These are phyloP conservation scores for Colletotrichum sansevieriae DNA, from an alignment of 2,329 filamentous ascomycete genomes.

Conservation along the genomic window DNA sequence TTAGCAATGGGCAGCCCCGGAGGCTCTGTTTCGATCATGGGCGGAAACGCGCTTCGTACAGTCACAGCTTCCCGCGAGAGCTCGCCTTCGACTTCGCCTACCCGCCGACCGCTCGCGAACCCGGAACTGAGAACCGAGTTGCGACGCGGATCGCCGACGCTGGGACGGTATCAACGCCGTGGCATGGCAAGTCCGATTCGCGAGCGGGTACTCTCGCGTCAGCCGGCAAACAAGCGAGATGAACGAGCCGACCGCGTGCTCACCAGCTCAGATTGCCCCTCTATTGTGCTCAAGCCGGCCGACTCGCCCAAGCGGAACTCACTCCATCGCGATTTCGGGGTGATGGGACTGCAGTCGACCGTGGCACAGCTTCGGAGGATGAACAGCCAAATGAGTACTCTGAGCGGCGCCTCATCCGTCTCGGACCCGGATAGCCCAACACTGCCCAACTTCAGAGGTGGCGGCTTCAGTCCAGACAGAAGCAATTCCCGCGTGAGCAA, in stretches of 20 bases:
- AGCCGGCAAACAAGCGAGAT: not conserved
- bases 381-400: constrained; percentile 66
- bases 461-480: constrained; percentile 54
- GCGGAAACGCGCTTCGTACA: not conserved
- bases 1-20: constrained; percentile 8
- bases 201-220: constrained; percentile 11
- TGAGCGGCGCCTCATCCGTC: constrained; percentile 56
- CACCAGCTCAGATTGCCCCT: constrained; percentile 10
- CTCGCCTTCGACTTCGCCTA: constrained; percentile 8
- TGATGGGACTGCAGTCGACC: constrained; percentile 46
- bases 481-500: constrained; percentile 48
- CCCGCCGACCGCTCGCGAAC: constrained; percentile 8
- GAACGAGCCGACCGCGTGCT: constrained; percentile 10
- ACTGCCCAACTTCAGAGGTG: constrained; percentile 54
- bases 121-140: constrained; percentile 5
- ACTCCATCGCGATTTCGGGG: constrained; percentile 28
- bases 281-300: constrained; percentile 27
- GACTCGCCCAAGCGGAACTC: constrained; percentile 16
- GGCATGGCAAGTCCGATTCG: constrained; percentile 25
- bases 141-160: constrained; percentile 26
- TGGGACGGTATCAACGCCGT: constrained; percentile 20
- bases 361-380: constrained; percentile 68
- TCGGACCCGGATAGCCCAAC: constrained; percentile 55
- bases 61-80: not conserved
- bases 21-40: not conserved